Percentiles rank a stretch among this genome's conserved stretches.
These are phyloP conservation scores for Trapa bicornis DNA, from an alignment of 345 rosid genomes.

Conservation along the genomic window DNA sequence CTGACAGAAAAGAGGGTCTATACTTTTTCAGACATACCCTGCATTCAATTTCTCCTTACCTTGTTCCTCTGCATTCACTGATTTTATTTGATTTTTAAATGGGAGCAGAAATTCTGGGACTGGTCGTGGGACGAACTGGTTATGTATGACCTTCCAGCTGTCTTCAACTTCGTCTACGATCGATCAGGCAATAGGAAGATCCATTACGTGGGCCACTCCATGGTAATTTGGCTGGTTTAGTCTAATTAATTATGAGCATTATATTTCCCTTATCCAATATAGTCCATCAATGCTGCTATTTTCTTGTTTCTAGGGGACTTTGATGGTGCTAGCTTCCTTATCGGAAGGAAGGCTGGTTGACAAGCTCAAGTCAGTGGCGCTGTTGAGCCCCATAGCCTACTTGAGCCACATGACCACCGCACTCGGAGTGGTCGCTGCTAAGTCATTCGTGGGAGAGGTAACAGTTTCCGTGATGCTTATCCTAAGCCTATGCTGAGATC, in stretches of 20 bases:
- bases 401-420: conserved; percentile 79
- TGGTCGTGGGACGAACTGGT: conserved; percentile 97
- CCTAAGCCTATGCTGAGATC: no score
- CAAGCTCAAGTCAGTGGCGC: conserved; percentile 51
- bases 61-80: not conserved
- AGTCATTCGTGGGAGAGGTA: conserved; percentile 72
- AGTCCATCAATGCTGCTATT: not conserved
- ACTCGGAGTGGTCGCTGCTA: conserved; percentile 52
- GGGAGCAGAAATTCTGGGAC: conserved; percentile 59
- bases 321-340: conserved; percentile 62
- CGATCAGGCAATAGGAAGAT: conserved; percentile 51
- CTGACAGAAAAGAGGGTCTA: no score
- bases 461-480: no score
- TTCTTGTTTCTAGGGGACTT: conserved; percentile 47
- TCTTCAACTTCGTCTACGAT: conserved; percentile 42
- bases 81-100: no score
- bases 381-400: conserved; percentile 82
- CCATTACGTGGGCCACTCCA: conserved; percentile 82
- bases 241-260: no score
- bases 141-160: conserved; percentile 54
- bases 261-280: no score
- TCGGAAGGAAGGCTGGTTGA: conserved; percentile 58
- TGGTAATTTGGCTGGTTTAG: conserved; percentile 23
- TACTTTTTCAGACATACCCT: no score
- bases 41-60: no score